Conservation (phyloP, 257 asterid species). For the Solanum bulbocastanum region DNA sequence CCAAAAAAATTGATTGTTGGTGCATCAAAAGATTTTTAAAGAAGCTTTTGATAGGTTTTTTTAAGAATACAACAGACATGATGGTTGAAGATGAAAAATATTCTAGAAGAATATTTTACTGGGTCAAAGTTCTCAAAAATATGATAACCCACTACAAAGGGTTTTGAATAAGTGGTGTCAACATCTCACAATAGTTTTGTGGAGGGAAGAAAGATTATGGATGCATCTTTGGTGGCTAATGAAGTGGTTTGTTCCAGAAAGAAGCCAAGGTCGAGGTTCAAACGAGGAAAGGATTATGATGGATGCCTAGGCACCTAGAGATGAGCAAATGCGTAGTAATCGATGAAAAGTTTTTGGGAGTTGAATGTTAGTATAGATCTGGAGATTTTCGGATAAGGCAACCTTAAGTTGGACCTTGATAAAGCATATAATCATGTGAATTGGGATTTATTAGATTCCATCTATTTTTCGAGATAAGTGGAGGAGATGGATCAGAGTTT, state of each 20-base stretch:
- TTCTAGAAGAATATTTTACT: background rate
- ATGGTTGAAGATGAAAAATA: background rate
- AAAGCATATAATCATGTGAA: background rate
- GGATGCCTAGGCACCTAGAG: background rate
- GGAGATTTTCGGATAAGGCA: background rate
- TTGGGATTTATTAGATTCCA: background rate
- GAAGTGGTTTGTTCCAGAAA: background rate
- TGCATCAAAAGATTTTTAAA: background rate
- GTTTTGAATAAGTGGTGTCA: background rate
- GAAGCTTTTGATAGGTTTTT: background rate
- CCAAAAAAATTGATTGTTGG: background rate
- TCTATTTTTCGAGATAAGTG: background rate
- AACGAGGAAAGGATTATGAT: background rate
- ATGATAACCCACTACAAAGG: background rate
- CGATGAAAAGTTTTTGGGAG: background rate
- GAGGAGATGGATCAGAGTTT: background rate
- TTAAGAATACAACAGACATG: background rate
- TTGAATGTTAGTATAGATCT: background rate
- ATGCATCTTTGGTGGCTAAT: background rate
- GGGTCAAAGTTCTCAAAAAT: background rate
- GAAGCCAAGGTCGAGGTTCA: background rate
- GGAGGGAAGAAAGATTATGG: background rate
- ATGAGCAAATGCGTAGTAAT: background rate
- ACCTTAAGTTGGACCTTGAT: background rate
- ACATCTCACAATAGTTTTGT: background rate